Conservation (phyloP, 306 rosid genomes). For the Dryas alaskensis region DNA sequence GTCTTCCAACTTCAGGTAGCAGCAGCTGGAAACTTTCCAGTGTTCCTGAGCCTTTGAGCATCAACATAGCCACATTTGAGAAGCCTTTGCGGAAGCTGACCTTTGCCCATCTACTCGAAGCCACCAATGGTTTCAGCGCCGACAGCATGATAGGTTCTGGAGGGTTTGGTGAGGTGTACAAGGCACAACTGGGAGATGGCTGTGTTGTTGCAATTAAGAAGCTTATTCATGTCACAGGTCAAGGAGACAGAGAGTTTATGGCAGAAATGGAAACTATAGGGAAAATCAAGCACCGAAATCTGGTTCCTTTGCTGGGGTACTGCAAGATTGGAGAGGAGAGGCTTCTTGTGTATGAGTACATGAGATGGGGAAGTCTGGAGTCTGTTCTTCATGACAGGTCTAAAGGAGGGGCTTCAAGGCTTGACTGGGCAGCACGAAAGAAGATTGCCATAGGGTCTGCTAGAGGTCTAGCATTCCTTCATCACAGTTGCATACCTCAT, state of each 20-base stretch:
- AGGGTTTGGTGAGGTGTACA: constrained; percentile 84
- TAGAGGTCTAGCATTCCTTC: constrained; percentile 84
- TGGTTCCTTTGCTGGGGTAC: constrained; percentile 72
- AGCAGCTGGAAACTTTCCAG: constrained; percentile 69
- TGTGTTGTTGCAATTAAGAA: constrained; percentile 75
- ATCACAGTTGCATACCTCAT: constrained; percentile 79
- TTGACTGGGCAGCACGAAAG: constrained; percentile 65
- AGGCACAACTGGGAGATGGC: constrained; percentile 68
- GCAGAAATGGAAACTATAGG: constrained; percentile 92
- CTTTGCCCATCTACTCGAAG: constrained; percentile 72
- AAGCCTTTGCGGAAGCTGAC: constrained; percentile 69
- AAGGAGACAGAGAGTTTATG: constrained; percentile 86
- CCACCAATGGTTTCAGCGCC: constrained; percentile 73
- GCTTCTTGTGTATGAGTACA: constrained; percentile 83
- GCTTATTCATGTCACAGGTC: constrained; percentile 68
- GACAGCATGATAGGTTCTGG: constrained; percentile 79
- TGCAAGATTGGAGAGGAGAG: constrained; percentile 84
- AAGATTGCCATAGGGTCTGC: constrained; percentile 78
- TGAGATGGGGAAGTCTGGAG: constrained; percentile 82
- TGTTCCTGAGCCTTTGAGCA: constrained; percentile 69
- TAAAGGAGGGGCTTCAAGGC: constrained; percentile 41
- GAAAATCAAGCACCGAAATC: constrained; percentile 72
- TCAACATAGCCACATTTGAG: constrained; percentile 70
- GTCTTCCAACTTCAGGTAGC: constrained; percentile 74
- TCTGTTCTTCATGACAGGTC: constrained; percentile 59